A percentile compares a stretch with the other conserved stretches of the same genome.
These are phyloP conservation scores for Kwoniella mangroviensis DNA, from an alignment of 768 basidiomycete species.

Conservation along the genomic window DNA sequence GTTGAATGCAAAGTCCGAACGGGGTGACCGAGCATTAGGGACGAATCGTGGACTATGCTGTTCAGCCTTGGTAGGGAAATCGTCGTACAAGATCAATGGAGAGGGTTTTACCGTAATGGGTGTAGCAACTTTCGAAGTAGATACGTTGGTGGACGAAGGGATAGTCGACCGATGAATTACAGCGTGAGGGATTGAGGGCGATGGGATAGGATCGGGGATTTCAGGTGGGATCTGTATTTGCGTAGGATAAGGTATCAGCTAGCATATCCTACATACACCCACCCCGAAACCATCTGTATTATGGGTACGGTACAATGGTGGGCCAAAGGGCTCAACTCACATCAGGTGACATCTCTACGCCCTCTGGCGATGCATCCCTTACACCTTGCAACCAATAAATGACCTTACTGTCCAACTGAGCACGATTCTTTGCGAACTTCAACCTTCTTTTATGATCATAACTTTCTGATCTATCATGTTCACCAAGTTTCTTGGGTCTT, in stretches of 20 bases:
- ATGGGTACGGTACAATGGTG: neutral
- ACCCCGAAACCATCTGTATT: neutral
- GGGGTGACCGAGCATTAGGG: neutral
- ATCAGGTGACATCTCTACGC: neutral
- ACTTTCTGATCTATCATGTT: neutral
- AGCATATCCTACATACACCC: neutral
- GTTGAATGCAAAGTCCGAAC: constrained; percentile 1
- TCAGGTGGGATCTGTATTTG: neutral
- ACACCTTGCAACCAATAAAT: neutral
- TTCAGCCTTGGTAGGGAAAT: neutral
- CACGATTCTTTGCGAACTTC: constrained; percentile 8
- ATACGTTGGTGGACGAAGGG: neutral
- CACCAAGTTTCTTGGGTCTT: neutral
- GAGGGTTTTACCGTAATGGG: neutral
- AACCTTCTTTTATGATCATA: neutral
- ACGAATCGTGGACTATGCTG: neutral
- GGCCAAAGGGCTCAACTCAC: neutral
- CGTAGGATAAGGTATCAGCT: neutral
- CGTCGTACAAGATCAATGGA: neutral
- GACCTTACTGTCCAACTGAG: neutral
- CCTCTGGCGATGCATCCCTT: constrained; percentile 1
- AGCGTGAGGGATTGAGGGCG: neutral
- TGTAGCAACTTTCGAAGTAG: neutral
- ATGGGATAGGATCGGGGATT: neutral
- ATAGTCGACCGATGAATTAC: neutral